Conservation (phyloP, 495 filamentous ascomycete genomes). For the Parachaetomium inaequale region DNA sequence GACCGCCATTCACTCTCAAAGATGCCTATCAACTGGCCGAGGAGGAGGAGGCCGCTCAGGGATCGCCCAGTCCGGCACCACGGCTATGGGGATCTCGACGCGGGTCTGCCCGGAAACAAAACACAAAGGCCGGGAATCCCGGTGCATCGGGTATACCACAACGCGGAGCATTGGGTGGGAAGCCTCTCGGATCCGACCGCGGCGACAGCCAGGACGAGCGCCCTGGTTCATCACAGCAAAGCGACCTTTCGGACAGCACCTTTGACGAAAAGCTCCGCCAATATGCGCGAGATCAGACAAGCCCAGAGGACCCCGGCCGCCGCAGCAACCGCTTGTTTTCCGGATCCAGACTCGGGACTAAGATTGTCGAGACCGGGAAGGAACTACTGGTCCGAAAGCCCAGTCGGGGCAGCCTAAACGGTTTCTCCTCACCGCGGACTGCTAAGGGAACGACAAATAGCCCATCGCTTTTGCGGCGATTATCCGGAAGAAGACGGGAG, state of each 20-base stretch:
- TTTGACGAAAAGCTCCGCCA: slow-evolving; percentile 33
- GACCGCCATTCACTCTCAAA: slow-evolving; percentile 34
- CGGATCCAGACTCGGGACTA: slow-evolving; percentile 30
- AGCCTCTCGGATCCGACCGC: neutral
- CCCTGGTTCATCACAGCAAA: slow-evolving; percentile 16
- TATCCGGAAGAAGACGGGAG: slow-evolving; percentile 25
- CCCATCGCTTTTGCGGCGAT: slow-evolving; percentile 25
- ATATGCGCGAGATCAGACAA: slow-evolving; percentile 19
- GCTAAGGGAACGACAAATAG: slow-evolving; percentile 13
- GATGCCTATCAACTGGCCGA: slow-evolving; percentile 45
- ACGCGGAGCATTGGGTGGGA: neutral
- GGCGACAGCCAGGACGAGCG: slow-evolving; percentile 21
- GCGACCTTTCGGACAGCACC: slow-evolving; percentile 28
- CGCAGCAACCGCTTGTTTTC: slow-evolving; percentile 33
- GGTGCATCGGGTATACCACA: slow-evolving; percentile 5
- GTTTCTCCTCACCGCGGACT: slow-evolving; percentile 16
- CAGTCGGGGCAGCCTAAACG: slow-evolving; percentile 33
- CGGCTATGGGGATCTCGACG: slow-evolving; percentile 35
- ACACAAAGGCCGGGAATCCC: slow-evolving; percentile 19
- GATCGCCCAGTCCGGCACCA: slow-evolving; percentile 48
- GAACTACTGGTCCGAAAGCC: slow-evolving; percentile 32
- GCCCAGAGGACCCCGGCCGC: slow-evolving; percentile 24
- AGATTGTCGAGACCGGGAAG: slow-evolving; percentile 34
- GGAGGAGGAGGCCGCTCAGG: slow-evolving; percentile 41
- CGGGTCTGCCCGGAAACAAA: slow-evolving; percentile 23